Base-by-base conservation (phyloP, 1,284 basidiomycete genomes). In the Cryptococcus hybrid region DNA sequence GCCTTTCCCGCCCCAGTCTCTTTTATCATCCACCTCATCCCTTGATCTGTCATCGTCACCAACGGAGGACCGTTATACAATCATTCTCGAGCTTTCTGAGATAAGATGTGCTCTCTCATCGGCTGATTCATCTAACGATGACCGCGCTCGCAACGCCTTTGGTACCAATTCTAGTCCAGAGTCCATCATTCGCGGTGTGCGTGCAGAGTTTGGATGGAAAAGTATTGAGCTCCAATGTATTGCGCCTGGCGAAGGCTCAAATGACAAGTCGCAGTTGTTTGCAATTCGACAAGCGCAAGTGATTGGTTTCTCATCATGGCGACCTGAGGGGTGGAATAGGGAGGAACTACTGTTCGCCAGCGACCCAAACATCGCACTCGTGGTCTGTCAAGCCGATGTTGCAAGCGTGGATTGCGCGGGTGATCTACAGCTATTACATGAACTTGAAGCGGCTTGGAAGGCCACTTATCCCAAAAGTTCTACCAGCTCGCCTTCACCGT, bases 351-450 rank as follows among this genome's bases (percentile, higher is more conserved):
- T 76, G 8, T 78, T 76, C 51, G 57, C 66, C 8, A 62, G 60
- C 24, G 75, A 78, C 42, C 70, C 68, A 3, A 76, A 76, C 49
- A 59, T 73, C 13, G 63, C 68, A 3, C 52, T 77, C 24, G 51
- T 74, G 8, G 63, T 74, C 15, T 61, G 60, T 1, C 52, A 60
- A 34, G 65, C 64, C 1, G 52, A 53, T 4, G 58, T 77, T 35
- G 67, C 63, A 5, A 71, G 71, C 0, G 42, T 75, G n/a, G 70
- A 74, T 47, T 55, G 66, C 4, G 63, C 69, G 1, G 67, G 63
- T 3, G 75, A 77, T 51, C 46, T 73, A 12, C 68, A 73, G 58
- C 62, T 75, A 1, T 40, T 71, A 7, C 59, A 68, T 13, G 68
- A 73, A 49, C 64, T 75, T 0, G 34, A 47, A 1, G 56, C 64